Conservation (phyloP, 148 eudicot genomes). For the Beta vulgaris region DNA sequence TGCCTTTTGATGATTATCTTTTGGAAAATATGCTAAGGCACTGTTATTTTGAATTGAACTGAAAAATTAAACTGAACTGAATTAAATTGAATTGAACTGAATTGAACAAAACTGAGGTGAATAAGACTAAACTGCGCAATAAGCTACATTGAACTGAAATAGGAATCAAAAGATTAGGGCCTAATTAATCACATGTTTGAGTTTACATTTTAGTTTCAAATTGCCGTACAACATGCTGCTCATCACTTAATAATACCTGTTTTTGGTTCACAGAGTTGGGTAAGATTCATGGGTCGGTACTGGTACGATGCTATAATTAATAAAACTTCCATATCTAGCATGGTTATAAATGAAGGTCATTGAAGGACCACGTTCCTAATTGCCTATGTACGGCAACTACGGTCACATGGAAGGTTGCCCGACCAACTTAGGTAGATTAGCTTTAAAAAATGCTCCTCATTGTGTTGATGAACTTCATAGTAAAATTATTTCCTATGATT, state of each 20-base stretch:
- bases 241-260: not conserved
- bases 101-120: too few species aligned
- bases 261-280: not conserved
- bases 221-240: constrained; percentile 7
- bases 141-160: too few species aligned
- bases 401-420: constrained; percentile 19
- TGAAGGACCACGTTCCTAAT: not conserved
- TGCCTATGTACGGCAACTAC: constrained; percentile 24
- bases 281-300: constrained; percentile 4
- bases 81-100: too few species aligned
- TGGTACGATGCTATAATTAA: not conserved
- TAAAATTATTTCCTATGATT: not conserved
- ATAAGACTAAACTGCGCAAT: too few species aligned
- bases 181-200: constrained; percentile 1
- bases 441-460: too few species aligned
- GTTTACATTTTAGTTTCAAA: not conserved
- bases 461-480: not conserved
- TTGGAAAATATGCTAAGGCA: too few species aligned
- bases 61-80: too few species aligned
- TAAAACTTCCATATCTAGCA: not conserved
- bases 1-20: too few species aligned
- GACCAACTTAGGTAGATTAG: not conserved
- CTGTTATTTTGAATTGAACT: too few species aligned
- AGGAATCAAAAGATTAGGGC: too few species aligned
- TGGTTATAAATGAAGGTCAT: not conserved